Base-by-base conservation (phyloP, 768 basidiomycete species). In the Lyophyllum decastes region DNA sequence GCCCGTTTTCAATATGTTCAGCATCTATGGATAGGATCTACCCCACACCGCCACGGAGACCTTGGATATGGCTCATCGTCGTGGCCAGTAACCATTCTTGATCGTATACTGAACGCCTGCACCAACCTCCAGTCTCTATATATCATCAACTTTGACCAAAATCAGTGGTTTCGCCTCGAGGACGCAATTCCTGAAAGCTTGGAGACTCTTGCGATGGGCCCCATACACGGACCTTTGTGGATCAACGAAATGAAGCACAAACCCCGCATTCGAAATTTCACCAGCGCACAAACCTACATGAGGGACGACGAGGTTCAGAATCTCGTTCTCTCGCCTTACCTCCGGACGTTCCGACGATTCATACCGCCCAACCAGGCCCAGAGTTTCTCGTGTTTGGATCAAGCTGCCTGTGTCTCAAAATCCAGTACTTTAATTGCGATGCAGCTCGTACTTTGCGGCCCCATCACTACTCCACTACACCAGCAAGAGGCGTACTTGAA, bases 291-390 rank as follows among this genome's bases (percentile, higher is more conserved):
- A 14, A 72, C 72, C 17, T 72, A 65, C 62, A 70, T 77, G 69
- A 64, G 71, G 6, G 74, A 74, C 50, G 69, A 68, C 38, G 77
- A 76, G 59, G 62, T 76, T 16, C 61, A 59, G 33, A 69, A 73
- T 35, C 57, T 72, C 27, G 65, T 74, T 27, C 56, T 61, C 16
- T 70, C 67, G 22, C 67, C 73, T 17, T 60, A 65, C 21, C 62
- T 73, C 60, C 63, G 61, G 38, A 63, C 30, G 16, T 65, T 77
- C 40, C 65, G 74, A 24, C 46, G 72, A 19, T 55, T 74, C 1
- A 17, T 52, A 10, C 12, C 49, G 16, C 22, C 33, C 1, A 26
- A 5, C 6, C 11, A 24, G n/a, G 8, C 12, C 11, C 21, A 46
- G n/a, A 7, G n/a, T 6, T 4, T 25, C 24, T 48, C 17, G 7